Base-by-base conservation (phyloP, 441 rosid genomes). In the Flueggea neowawraea region DNA sequence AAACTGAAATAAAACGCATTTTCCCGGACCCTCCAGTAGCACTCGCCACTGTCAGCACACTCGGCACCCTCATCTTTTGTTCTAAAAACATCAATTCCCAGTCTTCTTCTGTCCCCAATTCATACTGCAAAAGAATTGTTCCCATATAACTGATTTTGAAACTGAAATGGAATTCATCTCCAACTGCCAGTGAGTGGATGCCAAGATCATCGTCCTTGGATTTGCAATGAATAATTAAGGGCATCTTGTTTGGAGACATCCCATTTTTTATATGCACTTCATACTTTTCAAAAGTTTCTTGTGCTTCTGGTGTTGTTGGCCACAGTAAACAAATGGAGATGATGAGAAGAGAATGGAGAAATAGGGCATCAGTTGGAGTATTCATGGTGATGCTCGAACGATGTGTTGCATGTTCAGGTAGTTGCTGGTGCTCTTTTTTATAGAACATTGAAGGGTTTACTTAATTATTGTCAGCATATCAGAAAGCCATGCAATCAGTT, bases 201-300 rank as follows among this genome's bases (percentile, higher is more conserved):
- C 75, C 67, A 9, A 73, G 54, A 51, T 76, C 80, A 56, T 67
- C 36, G 0, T 73, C 44, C 16, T 54, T 67, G 10, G 75, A 69
- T 43, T 69, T 32, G 52, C 78, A 77, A 28, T 67, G 73, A n/a
- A 73, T 10, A 0, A 47, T 31, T 52, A 77, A 50, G 3, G 16
- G 16, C 16, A 36, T n/a, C 10, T 55, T 6, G 45, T 43, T 43
- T 6, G 45, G 12, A 43, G 45, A 11, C 45, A 43, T 6, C 10
- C 45, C 45, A 43, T 43, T 43, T 6, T 4, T 6, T 6, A 43
- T 43, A 11, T 6, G 0, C 45, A 43, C 45, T 11, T 0, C 12
- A 11, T 43, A 43, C 45, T 6, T 6, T 43, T 6, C 45, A 43
- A 43, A 43, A 43, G 12, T 43, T 11, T 43, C 45, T 11, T 43